Percentiles rank a stretch among this genome's conserved stretches.
Evolutionary conservation across 1,284 basidiomycete species (phyloP).

Genomic region (Leccinum griseonigrum): DNA sequence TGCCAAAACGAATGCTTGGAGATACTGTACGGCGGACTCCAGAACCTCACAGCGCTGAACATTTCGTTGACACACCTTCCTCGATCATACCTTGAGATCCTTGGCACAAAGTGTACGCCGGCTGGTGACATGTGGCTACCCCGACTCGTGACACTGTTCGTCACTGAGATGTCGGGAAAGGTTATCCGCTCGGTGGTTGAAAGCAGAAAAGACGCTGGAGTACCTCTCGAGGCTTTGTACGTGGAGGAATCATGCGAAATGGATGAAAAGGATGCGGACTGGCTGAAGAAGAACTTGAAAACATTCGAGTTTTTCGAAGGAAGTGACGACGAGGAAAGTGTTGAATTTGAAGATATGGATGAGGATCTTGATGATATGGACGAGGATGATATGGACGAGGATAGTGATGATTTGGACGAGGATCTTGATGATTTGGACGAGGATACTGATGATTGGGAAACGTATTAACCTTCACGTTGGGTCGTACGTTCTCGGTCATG

Average conservation of each 20-base stretch:
- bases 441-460: conserved; percentile 15
- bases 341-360: conserved; percentile 18
- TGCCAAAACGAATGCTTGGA: conserved; percentile 36
- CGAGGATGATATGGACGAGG: conserved; percentile 26
- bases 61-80: conserved; percentile 35
- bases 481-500: too few relatives aligned
- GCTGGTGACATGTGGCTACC: conserved; percentile 11
- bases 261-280: conserved; percentile 37
- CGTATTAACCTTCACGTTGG: not conserved
- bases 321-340: conserved; percentile 39
- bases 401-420: conserved; percentile 18
- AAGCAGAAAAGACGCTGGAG: conserved; percentile 39
- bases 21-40: conserved; percentile 43
- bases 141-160: conserved; percentile 44
- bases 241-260: conserved; percentile 44
- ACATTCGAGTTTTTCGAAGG: conserved; percentile 49
- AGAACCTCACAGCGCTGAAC: conserved; percentile 41
- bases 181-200: conserved; percentile 45
- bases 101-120: conserved; percentile 28
- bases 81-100: conserved; percentile 39
- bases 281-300: conserved; percentile 47
- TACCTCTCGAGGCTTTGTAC: conserved; percentile 44
- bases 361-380: conserved; percentile 13
- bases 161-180: conserved; percentile 40
- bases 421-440: conserved; percentile 22